Percentiles rank a stretch among this genome's conserved stretches.
These are phyloP conservation scores for Fistulifera solaris DNA, from an alignment of 108 stramenopile genomes.

Conservation along the genomic window DNA sequence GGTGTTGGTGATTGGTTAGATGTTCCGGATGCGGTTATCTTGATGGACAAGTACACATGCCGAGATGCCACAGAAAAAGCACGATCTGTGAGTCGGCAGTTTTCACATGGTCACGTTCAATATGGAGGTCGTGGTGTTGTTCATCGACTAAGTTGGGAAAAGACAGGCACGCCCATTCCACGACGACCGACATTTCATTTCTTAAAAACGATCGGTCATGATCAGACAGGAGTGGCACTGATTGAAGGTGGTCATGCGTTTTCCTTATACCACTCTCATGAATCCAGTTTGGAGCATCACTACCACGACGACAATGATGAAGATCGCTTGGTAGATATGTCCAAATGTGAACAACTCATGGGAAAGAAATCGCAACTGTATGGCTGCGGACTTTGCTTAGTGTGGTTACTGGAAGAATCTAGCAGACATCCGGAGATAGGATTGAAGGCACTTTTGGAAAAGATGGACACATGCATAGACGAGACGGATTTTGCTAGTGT, in stretches of 20 bases:
- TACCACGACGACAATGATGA: constrained; percentile 26
- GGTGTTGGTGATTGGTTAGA: constrained; percentile 96
- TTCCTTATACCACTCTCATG: constrained; percentile 31
- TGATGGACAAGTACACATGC: constrained; percentile 84
- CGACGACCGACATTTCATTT: constrained; percentile 22
- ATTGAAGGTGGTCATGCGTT: constrained; percentile 58
- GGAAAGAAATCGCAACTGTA: constrained; percentile 65
- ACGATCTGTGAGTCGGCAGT: constrained; percentile 64
- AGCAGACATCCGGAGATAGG: constrained; percentile 35
- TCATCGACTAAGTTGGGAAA: constrained; percentile 75
- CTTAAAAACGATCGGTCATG: no score
- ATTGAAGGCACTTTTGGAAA: constrained; percentile 36
- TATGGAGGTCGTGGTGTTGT: constrained; percentile 85
- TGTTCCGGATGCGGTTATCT: constrained; percentile 81
- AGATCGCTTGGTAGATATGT: constrained; percentile 68
- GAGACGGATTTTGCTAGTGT: constrained; percentile 31
- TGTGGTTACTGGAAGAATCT: constrained; percentile 55
- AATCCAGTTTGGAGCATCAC: constrained; percentile 8
- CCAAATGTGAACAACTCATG: constrained; percentile 68
- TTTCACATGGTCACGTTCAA: constrained; percentile 85
- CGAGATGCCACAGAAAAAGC: constrained; percentile 79
- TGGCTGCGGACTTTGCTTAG: constrained; percentile 64
- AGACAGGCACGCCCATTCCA: constrained; percentile 36
- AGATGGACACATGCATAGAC: constrained; percentile 45
- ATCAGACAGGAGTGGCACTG: constrained; percentile 16